A percentile compares a stretch with the other conserved stretches of the same genome.
These are phyloP conservation scores for Penicillium ochrochloron DNA, from an alignment of 495 filamentous ascomycete species.

Conservation along the genomic window DNA sequence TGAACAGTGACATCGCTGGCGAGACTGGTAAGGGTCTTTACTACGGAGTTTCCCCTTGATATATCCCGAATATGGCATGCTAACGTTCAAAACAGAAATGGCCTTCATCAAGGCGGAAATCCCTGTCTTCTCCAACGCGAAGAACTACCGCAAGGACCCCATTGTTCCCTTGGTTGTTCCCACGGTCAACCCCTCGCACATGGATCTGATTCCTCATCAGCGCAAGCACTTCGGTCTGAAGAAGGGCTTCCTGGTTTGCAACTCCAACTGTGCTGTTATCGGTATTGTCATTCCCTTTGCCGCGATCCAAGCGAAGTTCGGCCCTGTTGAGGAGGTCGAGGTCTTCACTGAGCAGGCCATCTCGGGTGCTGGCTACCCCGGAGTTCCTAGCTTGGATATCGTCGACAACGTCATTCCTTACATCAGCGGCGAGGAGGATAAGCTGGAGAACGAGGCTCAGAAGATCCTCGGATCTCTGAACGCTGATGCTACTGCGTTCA, in stretches of 20 bases:
- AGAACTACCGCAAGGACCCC: constrained; percentile 84
- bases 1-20: constrained; percentile 82
- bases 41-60: background rate
- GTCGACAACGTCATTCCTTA: constrained; percentile 86
- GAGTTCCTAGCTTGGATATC: constrained; percentile 73
- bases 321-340: constrained; percentile 71
- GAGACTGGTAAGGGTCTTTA: constrained; percentile 63
- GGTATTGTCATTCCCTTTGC: constrained; percentile 89
- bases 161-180: constrained; percentile 85
- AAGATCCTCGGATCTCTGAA: constrained; percentile 81
- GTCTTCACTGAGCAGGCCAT: constrained; percentile 90
- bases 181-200: constrained; percentile 79
- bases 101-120: constrained; percentile 78
- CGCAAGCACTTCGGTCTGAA: constrained; percentile 64
- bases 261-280: constrained; percentile 90
- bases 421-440: constrained; percentile 89
- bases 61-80: background rate
- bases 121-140: constrained; percentile 85
- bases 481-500: constrained; percentile 65
- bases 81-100: constrained; percentile 59
- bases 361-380: constrained; percentile 87
- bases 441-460: constrained; percentile 81
- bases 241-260: constrained; percentile 85
- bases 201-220: constrained; percentile 79
- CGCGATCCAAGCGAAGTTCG: constrained; percentile 77